Base-by-base conservation (phyloP, 2,329 filamentous ascomycete species). In the Fonsecaea pedrosoi region DNA sequence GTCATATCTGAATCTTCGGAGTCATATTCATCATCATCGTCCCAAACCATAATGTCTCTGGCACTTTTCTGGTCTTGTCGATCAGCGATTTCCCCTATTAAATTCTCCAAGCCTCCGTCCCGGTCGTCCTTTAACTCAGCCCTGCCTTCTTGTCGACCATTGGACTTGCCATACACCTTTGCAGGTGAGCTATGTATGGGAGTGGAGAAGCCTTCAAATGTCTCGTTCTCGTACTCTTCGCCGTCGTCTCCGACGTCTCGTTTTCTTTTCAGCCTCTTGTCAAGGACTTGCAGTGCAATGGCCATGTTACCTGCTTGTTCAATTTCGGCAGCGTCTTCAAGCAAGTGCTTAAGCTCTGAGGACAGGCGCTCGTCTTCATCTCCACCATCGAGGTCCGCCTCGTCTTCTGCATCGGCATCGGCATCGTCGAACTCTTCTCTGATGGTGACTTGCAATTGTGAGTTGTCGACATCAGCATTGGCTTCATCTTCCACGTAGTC, bases 21-120 rank as follows among this genome's bases (percentile, higher is more conserved):
- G 12, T 77, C 73, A 48, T 70, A 62, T 30, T 72, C 58, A 9
- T 74, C 70, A 10, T 75, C 70, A 7, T 73, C 72, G 8, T 74
- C 70, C 9, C 75, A 70, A 7, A 73, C 72, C 9, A 66, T 2
- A 30, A 54, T 34, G 50, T 69, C 67, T 25, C 42, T 35, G 12
- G 37, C 38, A 18, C 40, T 34, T 62, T 80, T 80, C 48, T 84
- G 82, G 5, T 80, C 76, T 45, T 77, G 76, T 1, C 84, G 71
- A 32, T 79, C 78, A 54, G 80, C 75, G n/a, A 84, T 74, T 63
- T 85, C 82, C 32, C 82, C 77, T 12, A 75, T 74, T 3, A 82
- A 67, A 62, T 82, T 78, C 21, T 78, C 78, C 15, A 73, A 75
- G 8, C 78, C 76, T 40, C 71, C 60, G 4, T 78, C 78, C 30